Base-by-base conservation (phyloP, 306 rosid genomes). In the Dalbergia cultrata region DNA sequence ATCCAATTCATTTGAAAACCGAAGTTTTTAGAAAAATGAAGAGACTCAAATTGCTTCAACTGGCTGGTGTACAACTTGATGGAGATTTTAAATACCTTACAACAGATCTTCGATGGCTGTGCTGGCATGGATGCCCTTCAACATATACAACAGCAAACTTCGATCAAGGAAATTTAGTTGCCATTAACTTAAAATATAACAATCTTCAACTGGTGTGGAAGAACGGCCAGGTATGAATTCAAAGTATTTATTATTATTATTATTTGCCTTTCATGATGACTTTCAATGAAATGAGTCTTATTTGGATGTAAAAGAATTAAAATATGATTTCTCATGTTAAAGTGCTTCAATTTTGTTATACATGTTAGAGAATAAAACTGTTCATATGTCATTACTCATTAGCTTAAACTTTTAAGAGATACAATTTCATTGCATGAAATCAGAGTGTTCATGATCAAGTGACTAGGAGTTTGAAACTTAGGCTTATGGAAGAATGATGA, bases 11-110 rank as follows among this genome's bases (percentile, higher is more conserved):
- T 54, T 47, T 66, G 33, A 65, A 37, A 13, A 70, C 82, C 12
- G 35, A 70, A 5, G 33, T 54, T 8, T 79, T 79, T 17, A 13
- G 13, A 54, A 3, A 60, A 41, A 70, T 79, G 64, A 60, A 70
- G 18, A 70, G 34, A 18, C 83, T 79, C 13, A 60, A 71, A 70
- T 34, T 79, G 26, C 76, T 79, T 70, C 52, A 13, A 45, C 70
- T 79, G 59, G 39, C n/a, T 17, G 21, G 58, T 12, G 77, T 79
- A 3, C 54, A 47, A n/a, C 83, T 79, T 13, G 0, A 3, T 8
- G 83, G 75, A 49, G 26, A 26, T 22, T 70, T 21, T 4, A 9
- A 31, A 49, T 50, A 49, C 14, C 11, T 45, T 11, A 9, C 74
- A 1, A 7, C 2, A 13, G 41, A 57, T 8, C 76, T 68, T 8